Base-by-base conservation (phyloP, 2,329 filamentous ascomycete species). In the Ophiostoma sp. region DNA sequence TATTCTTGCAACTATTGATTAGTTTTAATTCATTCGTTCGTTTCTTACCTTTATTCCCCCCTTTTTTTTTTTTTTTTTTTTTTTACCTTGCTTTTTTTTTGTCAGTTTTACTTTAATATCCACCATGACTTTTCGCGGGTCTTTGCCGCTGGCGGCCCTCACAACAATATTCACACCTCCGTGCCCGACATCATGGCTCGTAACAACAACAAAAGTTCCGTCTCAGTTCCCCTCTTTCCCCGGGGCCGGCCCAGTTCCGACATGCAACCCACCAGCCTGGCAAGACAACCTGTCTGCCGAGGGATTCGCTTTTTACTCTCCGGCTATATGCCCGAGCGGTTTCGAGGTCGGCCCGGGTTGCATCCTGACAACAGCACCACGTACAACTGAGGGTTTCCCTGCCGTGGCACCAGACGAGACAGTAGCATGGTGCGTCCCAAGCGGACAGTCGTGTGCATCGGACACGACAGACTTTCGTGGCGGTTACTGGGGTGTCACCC, bases 101-200 rank as follows among this genome's bases (percentile, higher is more conserved):
- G 27, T 41, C n/a, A 13, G 31, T 31, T 67, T 8, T 33, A 31
- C 23, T 67, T 33, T 67, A 27, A 31, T 41, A 44, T 41, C 13
- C 27, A 4, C 31, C 67, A 72, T 73, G 44, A 69, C 71, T 57
- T n/a, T 74, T 67, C 73, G 75, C 71, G 76, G 76, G 72, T 76
- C 76, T 33, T 72, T 73, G 67, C 76, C 76, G 69, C 76, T 82
- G 52, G 78, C 79, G 48, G 77, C 79, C 15, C 77, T 82, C 67
- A 81, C 80, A 31, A 79, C 79, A 64, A 73, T 82, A 62, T 82
- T 82, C 73, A 79, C 75, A 33, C 80, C 79, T 7, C 77, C 79
- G 4, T 82, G 81, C 72, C 66, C 77, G 44, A 79, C 76, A 13
- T 76, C 77, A 11, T 82, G 80, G 80, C 75, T 81, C n/a, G 67